A percentile compares a stretch with the other conserved stretches of the same genome.
Conservation (phyloP, 148 eudicot genomes). For the Drosera capensis region DNA sequence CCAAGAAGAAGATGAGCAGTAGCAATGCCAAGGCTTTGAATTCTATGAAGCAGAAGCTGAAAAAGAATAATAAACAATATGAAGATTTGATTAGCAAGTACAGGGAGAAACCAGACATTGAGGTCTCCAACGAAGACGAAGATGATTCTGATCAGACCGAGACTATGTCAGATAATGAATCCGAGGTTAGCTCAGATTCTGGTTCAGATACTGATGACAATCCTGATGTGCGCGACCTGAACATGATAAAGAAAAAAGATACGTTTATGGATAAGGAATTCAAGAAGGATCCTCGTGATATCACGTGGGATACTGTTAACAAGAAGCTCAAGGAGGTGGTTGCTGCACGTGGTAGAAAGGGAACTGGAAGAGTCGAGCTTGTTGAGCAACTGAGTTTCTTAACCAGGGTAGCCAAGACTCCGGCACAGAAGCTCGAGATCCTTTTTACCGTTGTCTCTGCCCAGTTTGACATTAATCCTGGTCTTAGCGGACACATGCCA, state of each 20-base stretch:
- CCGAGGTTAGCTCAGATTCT: conserved; percentile 20
- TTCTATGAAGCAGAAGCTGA: conserved; percentile 77
- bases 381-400: conserved; percentile 90
- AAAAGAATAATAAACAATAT: conserved; percentile 76
- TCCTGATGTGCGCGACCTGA: conserved; percentile 33
- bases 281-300: conserved; percentile 25
- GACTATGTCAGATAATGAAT: conserved; percentile 15
- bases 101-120: conserved; percentile 67
- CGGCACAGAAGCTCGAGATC: conserved; percentile 89
- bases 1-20: conserved; percentile 81
- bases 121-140: conserved; percentile 24
- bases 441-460: conserved; percentile 82
- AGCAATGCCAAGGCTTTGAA: conserved; percentile 79
- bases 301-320: conserved; percentile 69
- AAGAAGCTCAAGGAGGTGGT: conserved; percentile 78
- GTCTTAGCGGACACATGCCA: conserved; percentile 75
- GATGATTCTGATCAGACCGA: conserved; percentile 19
- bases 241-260: conserved; percentile 44
- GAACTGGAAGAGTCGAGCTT: conserved; percentile 73
- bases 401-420: conserved; percentile 82
- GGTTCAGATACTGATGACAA: conserved; percentile 11
- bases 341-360: conserved; percentile 79
- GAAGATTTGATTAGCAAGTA: conserved; percentile 53
- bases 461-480: conserved; percentile 74
- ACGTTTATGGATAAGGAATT: conserved; percentile 61